phyloP scores from a whole-genome alignment of 2,329 filamentous ascomycete species.

The Fusarium penzigii region DNA sequence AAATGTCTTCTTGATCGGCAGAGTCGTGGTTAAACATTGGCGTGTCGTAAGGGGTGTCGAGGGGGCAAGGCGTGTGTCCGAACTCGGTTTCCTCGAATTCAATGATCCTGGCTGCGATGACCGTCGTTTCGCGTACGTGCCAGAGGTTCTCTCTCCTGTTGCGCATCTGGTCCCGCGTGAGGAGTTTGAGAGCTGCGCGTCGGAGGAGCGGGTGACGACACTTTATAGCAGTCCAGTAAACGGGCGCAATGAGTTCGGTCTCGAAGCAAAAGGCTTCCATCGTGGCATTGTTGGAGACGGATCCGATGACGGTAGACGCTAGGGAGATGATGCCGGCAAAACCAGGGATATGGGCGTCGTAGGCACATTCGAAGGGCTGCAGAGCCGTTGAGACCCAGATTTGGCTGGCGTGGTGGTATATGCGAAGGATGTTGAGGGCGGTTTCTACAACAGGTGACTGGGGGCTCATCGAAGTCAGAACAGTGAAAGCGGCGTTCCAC shows the following conservation, averaged over 20 bases:
- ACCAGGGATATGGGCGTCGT: conserved; percentile 35
- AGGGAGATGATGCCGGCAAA: conserved; percentile 41
- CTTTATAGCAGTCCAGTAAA: conserved; percentile 43
- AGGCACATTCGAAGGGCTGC: conserved; percentile 33
- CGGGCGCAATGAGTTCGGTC: conserved; percentile 42
- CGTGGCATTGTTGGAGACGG: conserved; percentile 9
- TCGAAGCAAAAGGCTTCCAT: conserved; percentile 42
- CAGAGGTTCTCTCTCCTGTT: conserved; percentile 43
- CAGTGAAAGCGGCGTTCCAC: conserved; percentile 35
- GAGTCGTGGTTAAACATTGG: conserved; percentile 1
- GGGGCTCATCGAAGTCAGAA: conserved; percentile 27
- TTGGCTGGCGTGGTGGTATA: conserved; percentile 37
- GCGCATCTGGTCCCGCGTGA: conserved; percentile 33
- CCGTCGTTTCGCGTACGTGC: conserved; percentile 34
- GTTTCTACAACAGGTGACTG: conserved; percentile 13
- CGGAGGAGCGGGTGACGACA: conserved; percentile 44
- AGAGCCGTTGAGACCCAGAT: conserved; percentile 38
- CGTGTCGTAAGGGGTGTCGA: neutral
- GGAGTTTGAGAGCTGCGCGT: conserved; percentile 39
- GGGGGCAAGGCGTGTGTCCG: neutral
- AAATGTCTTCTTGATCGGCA: neutral
- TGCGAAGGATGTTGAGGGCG: conserved; percentile 34
- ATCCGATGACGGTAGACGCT: conserved; percentile 31
- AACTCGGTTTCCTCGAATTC: conserved; percentile 35
- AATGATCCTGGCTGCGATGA: conserved; percentile 37